phyloP scores from a whole-genome alignment of 345 rosid genomes.

The Noccaea caerulescens region DNA sequence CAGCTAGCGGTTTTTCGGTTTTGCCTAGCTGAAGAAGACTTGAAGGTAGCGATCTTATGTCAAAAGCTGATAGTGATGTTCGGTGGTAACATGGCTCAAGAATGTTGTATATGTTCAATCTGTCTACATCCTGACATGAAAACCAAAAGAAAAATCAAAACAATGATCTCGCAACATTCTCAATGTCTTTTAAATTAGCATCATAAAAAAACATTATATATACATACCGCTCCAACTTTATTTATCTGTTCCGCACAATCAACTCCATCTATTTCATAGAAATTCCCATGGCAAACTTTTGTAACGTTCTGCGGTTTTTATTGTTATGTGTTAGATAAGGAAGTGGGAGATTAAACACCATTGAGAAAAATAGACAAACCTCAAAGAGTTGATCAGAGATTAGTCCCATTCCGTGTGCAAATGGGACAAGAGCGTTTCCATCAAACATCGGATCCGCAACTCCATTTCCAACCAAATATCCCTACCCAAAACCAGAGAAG shows the following conservation, averaged over 20 bases:
- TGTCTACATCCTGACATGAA: slow-evolving; percentile 23
- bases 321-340: neutral
- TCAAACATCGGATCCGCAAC: slow-evolving; percentile 72
- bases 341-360: neutral
- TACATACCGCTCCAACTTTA: slow-evolving; percentile 47
- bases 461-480: slow-evolving; percentile 94
- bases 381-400: slow-evolving; percentile 76
- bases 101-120: slow-evolving; percentile 76
- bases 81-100: slow-evolving; percentile 84
- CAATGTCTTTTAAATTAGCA: neutral
- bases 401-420: slow-evolving; percentile 94
- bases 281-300: slow-evolving; percentile 64
- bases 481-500: slow-evolving; percentile 48
- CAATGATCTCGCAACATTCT: neutral
- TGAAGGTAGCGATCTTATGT: slow-evolving; percentile 53
- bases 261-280: slow-evolving; percentile 45
- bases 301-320: slow-evolving; percentile 57
- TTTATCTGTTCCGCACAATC: slow-evolving; percentile 40
- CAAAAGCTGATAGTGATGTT: slow-evolving; percentile 46
- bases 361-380: slow-evolving; percentile 48
- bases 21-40: slow-evolving; percentile 60
- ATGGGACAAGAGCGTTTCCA: slow-evolving; percentile 90
- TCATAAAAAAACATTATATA: neutral
- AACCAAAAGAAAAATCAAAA: neutral
- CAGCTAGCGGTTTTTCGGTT: slow-evolving; percentile 72